Percentiles rank a stretch among this genome's conserved stretches.
Evolutionary conservation across 805 yeast genomes (phyloP).

Genomic region (Kluyveromyces nonfermentans): DNA sequence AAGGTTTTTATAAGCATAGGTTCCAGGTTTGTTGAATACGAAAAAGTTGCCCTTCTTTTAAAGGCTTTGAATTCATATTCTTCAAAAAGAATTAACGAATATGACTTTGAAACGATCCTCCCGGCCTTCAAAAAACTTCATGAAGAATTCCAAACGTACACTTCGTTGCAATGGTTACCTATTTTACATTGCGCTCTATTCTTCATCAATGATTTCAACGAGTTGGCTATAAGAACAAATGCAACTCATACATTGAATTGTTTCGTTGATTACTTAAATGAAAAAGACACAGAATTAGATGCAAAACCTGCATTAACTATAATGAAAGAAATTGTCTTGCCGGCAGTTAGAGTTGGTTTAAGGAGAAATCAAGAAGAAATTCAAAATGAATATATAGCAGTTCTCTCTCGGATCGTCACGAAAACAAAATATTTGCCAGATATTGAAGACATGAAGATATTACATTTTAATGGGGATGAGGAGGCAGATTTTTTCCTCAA

Average conservation of each 20-base stretch:
- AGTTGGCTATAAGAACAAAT: slow-evolving; percentile 69
- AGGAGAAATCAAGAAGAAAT: slow-evolving; percentile 50
- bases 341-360: slow-evolving; percentile 58
- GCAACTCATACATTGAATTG: slow-evolving; percentile 56
- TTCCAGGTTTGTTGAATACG: slow-evolving; percentile 34
- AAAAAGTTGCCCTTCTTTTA: slow-evolving; percentile 43
- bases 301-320: slow-evolving; percentile 26
- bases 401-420: slow-evolving; percentile 55
- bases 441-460: slow-evolving; percentile 54
- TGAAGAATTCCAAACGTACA: slow-evolving; percentile 36
- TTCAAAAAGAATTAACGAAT: slow-evolving; percentile 50
- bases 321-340: slow-evolving; percentile 49
- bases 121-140: slow-evolving; percentile 57
- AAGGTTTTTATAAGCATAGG: slow-evolving; percentile 53
- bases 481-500: slow-evolving; percentile 77
- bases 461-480: slow-evolving; percentile 59
- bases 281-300: slow-evolving; percentile 19
- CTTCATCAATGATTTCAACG: slow-evolving; percentile 69
- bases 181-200: slow-evolving; percentile 57
- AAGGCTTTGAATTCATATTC: slow-evolving; percentile 65
- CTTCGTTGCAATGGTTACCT: slow-evolving; percentile 69
- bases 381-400: slow-evolving; percentile 60
- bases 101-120: slow-evolving; percentile 70
- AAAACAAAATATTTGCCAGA: slow-evolving; percentile 37
- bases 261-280: slow-evolving; percentile 50